Evolutionary conservation across 1,284 basidiomycete species (phyloP).

Genomic region (Phellinidium pouzarii): DNA sequence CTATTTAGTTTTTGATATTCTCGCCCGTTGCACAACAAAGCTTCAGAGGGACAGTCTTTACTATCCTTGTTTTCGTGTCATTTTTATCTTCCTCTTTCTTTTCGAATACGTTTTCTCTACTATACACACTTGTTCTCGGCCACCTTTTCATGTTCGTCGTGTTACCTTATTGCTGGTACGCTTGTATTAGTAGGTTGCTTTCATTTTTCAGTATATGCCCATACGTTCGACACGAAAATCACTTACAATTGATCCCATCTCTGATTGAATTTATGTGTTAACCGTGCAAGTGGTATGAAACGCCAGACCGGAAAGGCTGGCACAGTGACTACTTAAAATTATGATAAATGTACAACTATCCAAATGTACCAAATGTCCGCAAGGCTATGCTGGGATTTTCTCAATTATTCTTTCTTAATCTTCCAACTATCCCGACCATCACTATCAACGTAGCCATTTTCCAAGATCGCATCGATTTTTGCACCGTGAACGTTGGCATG

Average conservation of each 20-base stretch:
- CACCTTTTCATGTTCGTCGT: background rate
- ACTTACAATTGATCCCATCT: background rate
- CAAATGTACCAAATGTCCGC: too few species aligned
- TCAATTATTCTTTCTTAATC: background rate
- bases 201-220: background rate
- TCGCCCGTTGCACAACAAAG: background rate
- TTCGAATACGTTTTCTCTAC: background rate
- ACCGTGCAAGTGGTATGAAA: too few species aligned
- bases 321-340: too few species aligned
- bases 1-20: background rate
- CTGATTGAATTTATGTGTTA: background rate
- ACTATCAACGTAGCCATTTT: background rate
- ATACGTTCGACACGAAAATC: background rate
- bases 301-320: too few species aligned
- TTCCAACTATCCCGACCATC: background rate
- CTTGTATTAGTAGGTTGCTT: constrained; percentile 1
- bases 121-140: background rate
- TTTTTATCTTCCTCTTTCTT: background rate
- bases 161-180: background rate
- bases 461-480: background rate
- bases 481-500: background rate
- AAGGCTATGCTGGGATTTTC: too few species aligned
- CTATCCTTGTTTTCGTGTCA: background rate
- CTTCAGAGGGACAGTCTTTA: too few species aligned
- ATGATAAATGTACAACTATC: too few species aligned